A percentile compares a stretch with the other conserved stretches of the same genome.
Evolutionary conservation across 768 basidiomycete species (phyloP).

Genomic region (Cystofilobasidium ferigula): DNA sequence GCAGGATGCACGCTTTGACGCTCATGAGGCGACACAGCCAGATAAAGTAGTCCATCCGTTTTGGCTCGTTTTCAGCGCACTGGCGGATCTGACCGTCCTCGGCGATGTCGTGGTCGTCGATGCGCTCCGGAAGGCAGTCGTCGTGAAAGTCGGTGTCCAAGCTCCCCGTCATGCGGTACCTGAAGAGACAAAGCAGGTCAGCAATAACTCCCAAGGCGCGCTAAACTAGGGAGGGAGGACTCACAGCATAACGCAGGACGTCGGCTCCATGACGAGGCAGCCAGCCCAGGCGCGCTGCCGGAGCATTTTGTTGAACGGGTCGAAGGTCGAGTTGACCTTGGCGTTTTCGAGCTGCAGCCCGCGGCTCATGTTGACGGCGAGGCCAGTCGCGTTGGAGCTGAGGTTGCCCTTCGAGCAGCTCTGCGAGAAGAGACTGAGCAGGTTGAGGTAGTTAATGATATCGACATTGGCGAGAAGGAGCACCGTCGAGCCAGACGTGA

Average conservation of each 20-base stretch:
- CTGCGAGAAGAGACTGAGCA: constrained; percentile 5
- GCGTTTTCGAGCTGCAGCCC: constrained; percentile 8
- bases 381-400: constrained; percentile 7
- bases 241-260: constrained; percentile 1
- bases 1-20: neutral
- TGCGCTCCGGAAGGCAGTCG: neutral
- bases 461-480: constrained; percentile 1
- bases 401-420: constrained; percentile 5
- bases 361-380: constrained; percentile 3
- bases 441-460: constrained; percentile 6
- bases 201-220: neutral
- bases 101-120: neutral
- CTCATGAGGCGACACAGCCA: neutral
- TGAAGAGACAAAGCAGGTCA: neutral
- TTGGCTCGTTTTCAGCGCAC: neutral
- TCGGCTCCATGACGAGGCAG: constrained; percentile 7
- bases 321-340: constrained; percentile 2
- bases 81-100: neutral
- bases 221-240: neutral
- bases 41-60: neutral
- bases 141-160: neutral
- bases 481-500: constrained; percentile 4
- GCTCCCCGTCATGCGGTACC: neutral
- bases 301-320: neutral
- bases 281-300: constrained; percentile 10